These are phyloP conservation scores for Lindgomyces ingoldianus DNA, from an alignment of 495 filamentous ascomycete genomes.

Conservation along the genomic window DNA sequence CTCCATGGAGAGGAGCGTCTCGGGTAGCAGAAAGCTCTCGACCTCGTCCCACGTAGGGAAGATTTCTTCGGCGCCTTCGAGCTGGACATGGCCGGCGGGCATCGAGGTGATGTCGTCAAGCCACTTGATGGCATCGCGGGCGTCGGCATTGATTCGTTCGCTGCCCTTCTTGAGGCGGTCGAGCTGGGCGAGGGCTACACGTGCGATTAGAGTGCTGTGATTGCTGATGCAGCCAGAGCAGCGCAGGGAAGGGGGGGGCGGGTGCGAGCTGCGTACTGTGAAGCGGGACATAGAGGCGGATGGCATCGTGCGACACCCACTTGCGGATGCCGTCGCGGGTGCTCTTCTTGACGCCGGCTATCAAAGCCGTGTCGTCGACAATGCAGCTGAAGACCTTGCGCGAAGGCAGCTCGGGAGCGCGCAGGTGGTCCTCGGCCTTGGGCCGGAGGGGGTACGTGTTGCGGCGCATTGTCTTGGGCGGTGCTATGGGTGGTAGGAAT, in stretches of 20 bases:
- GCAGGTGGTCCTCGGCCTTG: conserved; percentile 26
- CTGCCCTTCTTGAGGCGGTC: conserved; percentile 58
- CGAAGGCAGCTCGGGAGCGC: conserved; percentile 27
- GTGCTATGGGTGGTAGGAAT: background rate
- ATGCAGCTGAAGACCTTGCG: conserved; percentile 73
- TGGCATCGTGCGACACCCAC: conserved; percentile 64
- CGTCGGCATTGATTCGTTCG: conserved; percentile 60
- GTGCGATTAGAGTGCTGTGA: conserved; percentile 12
- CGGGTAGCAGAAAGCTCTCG: conserved; percentile 57
- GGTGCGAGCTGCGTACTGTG: conserved; percentile 55
- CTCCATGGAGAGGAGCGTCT: conserved; percentile 44
- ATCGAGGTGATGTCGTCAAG: conserved; percentile 64
- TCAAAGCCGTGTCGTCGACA: conserved; percentile 70
- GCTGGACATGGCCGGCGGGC: conserved; percentile 42
- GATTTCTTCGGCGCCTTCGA: conserved; percentile 55
- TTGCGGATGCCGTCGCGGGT: conserved; percentile 58
- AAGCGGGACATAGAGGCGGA: conserved; percentile 67
- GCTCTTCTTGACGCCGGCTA: conserved; percentile 64
- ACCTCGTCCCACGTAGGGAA: conserved; percentile 63
- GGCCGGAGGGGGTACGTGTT: conserved; percentile 27
- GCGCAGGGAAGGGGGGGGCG: too few species aligned
- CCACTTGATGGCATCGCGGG: conserved; percentile 64
- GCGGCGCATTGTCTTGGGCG: conserved; percentile 30
- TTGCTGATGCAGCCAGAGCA: too few species aligned
- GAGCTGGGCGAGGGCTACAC: conserved; percentile 56